Base-by-base conservation (phyloP, 1,284 basidiomycete species). In the Naganishia albida region DNA sequence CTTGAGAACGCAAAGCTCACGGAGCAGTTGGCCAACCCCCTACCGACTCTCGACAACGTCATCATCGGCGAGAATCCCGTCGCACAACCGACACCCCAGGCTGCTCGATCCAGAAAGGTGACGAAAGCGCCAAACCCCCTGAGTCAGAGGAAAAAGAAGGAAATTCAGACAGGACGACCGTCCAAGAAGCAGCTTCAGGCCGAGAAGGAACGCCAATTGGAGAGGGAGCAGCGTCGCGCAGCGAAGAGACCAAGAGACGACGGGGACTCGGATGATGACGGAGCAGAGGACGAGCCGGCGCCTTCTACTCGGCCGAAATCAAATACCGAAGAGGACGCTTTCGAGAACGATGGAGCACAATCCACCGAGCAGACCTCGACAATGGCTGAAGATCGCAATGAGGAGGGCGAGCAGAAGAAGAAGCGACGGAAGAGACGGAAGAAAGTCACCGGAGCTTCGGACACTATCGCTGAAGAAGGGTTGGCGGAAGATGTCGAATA, bases 61-160 rank as follows among this genome's bases (percentile, higher is more conserved):
- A 87, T 83, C 73, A 64, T 89, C 86, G 77, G 83, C 84, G 68
- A 80, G 82, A 69, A 80, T 81, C 10, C 80, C 83, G 30, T 82
- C 77, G 62, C 82, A 0, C 74, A 78, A 28, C 78, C 83, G 18
- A 85, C 87, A 13, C 50, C 50, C 3, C 23, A 40, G 13, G 42
- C 62, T 16, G 42, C 28, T n/a, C 49, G 77, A 48, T 87, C 85
- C 75, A 88, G 86, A 75, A 85, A 83, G 70, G 87, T 86, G 1
- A 87, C 88, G 0, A 94, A 92, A 75, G 91, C 84, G 0, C 92
- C 94, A 0, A 99, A 99, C 80, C 93, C 95, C 16, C 83, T 99
- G 3, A 93, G 91, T 67, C 81, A 94, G 43, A 93, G 91, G 82
- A 97, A 93, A 83, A 93, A 93, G 81, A 88, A 84, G 74, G 67